Percentiles rank a stretch among this genome's conserved stretches.
These are phyloP conservation scores for Piedraia hortae DNA, from an alignment of 2,329 filamentous ascomycete species.

Conservation along the genomic window DNA sequence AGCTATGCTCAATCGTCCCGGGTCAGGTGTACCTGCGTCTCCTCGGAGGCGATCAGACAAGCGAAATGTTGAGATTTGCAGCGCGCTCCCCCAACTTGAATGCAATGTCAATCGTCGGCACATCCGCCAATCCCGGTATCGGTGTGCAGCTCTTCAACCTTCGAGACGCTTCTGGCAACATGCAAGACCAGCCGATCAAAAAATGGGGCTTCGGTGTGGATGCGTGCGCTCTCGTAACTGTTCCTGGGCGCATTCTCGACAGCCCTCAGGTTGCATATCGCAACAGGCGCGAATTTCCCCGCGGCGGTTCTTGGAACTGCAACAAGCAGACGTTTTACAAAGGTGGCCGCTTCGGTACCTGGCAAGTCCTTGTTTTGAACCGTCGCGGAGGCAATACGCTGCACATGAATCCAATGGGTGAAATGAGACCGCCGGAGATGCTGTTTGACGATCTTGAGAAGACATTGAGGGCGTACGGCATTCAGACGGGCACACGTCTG, in stretches of 20 bases:
- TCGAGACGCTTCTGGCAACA: conserved; percentile 3
- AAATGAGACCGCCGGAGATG: conserved; percentile 1
- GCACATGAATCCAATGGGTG: conserved; percentile 1
- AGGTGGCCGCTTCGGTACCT: conserved; percentile 22
- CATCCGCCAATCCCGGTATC: conserved; percentile 13
- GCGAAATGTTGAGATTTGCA: conserved; percentile 43
- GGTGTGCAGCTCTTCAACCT: conserved; percentile 32
- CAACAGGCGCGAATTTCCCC: conserved; percentile 3
- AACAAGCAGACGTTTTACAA: conserved; percentile 26
- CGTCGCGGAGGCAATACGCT: conserved; percentile 3
- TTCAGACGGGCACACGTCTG: conserved; percentile 6
- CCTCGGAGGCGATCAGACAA: conserved; percentile 32
- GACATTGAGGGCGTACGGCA: conserved; percentile 7
- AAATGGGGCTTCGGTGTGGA: conserved; percentile 37
- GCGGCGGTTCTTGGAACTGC: conserved; percentile 11
- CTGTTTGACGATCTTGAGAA: conserved; percentile 4
- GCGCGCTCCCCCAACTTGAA: conserved; percentile 39
- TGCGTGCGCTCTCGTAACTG: conserved; percentile 33
- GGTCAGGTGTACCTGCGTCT: conserved; percentile 37
- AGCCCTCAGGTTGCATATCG: conserved; percentile 34
- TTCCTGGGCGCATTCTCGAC: conserved; percentile 39
- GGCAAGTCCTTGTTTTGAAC: conserved; percentile 14
- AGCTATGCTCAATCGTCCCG: conserved; percentile 33
- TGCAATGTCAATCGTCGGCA: conserved; percentile 30
- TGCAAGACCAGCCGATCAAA: conserved; percentile 4